Evolutionary conservation across 1,284 basidiomycete genomes (phyloP).

Genomic region (Cutaneotrichosporon cutaneum): DNA sequence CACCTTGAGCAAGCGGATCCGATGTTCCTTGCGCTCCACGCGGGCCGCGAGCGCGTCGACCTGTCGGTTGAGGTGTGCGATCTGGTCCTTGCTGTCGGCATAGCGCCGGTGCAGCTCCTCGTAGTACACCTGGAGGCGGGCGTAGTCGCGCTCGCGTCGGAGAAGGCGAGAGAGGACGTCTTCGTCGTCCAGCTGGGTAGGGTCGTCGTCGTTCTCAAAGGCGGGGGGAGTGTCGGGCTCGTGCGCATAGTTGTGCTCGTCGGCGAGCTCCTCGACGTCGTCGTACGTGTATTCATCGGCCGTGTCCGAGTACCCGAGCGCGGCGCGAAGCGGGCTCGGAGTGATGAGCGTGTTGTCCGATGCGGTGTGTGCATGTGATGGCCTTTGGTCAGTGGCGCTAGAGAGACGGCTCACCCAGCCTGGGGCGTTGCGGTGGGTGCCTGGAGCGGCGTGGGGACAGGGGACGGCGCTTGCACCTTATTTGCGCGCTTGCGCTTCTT

Average conservation of each 20-base stretch:
- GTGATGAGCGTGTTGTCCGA: not conserved
- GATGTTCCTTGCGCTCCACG: not conserved
- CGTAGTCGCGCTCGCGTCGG: slow-evolving; percentile 1
- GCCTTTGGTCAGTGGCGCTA: not conserved
- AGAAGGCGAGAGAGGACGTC: slow-evolving; percentile 2
- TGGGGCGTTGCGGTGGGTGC: not conserved
- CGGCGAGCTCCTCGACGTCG: not conserved
- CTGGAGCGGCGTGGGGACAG: not conserved
- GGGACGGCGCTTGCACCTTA: not conserved
- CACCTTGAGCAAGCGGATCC: not conserved
- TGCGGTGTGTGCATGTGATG: not conserved
- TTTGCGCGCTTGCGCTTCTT: not conserved
- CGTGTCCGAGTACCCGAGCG: not conserved
- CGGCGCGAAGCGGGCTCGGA: not conserved
- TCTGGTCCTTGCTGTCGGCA: not conserved
- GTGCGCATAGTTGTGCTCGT: not conserved
- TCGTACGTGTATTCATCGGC: not conserved
- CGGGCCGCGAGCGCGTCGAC: not conserved
- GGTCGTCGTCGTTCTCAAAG: not conserved
- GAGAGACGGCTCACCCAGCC: not conserved
- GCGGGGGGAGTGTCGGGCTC: not conserved
- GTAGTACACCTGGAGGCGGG: slow-evolving; percentile 1
- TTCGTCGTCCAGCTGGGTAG: not conserved
- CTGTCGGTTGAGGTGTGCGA: not conserved
- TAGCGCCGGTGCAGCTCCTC: slow-evolving; percentile 3